Evolutionary conservation across 306 rosid species (phyloP).

Genomic region (Trichosanthes truncata): DNA sequence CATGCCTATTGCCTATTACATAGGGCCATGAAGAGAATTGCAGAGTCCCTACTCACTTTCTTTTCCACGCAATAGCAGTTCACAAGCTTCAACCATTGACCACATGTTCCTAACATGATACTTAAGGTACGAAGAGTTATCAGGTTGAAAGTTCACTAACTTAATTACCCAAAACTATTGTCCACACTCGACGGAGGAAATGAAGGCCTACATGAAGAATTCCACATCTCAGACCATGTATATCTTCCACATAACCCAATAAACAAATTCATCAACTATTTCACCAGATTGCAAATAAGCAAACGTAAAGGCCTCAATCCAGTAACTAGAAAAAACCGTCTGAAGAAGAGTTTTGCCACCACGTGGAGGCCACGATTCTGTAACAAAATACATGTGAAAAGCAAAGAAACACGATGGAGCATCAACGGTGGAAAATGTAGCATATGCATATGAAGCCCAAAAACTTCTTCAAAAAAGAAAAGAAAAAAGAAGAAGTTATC

Average conservation of each 20-base stretch:
- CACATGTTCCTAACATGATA: not conserved
- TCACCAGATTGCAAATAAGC: not conserved
- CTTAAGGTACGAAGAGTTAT: not conserved
- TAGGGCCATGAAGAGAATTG: not conserved
- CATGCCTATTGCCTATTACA: not conserved
- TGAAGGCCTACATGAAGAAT: not conserved
- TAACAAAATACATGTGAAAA: not conserved
- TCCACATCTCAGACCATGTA: not conserved
- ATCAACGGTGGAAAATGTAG: not conserved
- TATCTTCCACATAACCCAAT: not conserved
- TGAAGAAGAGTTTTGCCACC: not conserved
- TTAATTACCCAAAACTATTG: not conserved
- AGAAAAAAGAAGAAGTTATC: not conserved
- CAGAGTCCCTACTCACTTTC: not conserved
- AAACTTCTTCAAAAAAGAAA: not conserved
- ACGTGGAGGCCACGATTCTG: not conserved
- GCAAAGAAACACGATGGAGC: not conserved
- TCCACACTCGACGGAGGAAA: not conserved
- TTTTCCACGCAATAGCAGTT: not conserved
- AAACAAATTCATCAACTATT: not conserved
- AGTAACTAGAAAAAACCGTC: not conserved
- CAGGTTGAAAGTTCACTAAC: not conserved
- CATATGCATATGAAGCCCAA: not conserved
- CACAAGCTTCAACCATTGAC: not conserved
- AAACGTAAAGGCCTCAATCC: not conserved